Base-by-base conservation (phyloP, 2,329 filamentous ascomycete genomes). In the Xylariaceae sp. region DNA sequence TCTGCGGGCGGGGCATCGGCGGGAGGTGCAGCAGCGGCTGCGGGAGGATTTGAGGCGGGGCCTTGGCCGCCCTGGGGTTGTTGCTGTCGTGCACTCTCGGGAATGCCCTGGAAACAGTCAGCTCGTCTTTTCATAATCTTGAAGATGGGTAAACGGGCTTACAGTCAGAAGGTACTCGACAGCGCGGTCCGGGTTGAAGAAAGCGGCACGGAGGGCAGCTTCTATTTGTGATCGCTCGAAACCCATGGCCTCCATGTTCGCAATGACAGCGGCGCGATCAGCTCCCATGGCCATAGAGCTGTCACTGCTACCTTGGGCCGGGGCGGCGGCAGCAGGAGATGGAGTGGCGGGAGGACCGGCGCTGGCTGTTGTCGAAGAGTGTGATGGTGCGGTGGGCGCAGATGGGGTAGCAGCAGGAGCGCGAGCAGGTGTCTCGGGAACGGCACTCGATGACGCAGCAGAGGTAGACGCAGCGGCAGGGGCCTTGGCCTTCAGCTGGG, bases 241-340 rank as follows among this genome's bases (percentile, higher is more conserved):
- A 7, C 93, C 93, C 93, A 98, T 98, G 55, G 85, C 86, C 71
- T 95, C 91, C 90, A 98, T 95, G 64, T 91, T 89, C 39, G 85
- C 79, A 61, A 97, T 85, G 29, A 89, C 90, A 56, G 84, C 82
- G 52, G 87, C 81, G 56, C 90, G 83, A 67, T 92, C 86, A 50
- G 84, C 76, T 42, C 93, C 93, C 72, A 95, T 85, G 17, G 90
- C 83, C 64, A 97, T 78, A n/a, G 88, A 83, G 22, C 86, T 92
- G 20, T 90, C 84, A 62, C 83, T 82, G 63, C 83, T 62, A 69
- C 71, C 51, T 67, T 68, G 42, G 69, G 70, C 61, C 23, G 72
- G 66, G 14, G 76, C 69, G 14, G 75, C 68, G 40, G 76, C 60
- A 40, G 77, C 73, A 22, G 82, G 75, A 44, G 77, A 78, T 22